Conservation (phyloP, 768 basidiomycete genomes). For the Leucocoprinus sp. region DNA sequence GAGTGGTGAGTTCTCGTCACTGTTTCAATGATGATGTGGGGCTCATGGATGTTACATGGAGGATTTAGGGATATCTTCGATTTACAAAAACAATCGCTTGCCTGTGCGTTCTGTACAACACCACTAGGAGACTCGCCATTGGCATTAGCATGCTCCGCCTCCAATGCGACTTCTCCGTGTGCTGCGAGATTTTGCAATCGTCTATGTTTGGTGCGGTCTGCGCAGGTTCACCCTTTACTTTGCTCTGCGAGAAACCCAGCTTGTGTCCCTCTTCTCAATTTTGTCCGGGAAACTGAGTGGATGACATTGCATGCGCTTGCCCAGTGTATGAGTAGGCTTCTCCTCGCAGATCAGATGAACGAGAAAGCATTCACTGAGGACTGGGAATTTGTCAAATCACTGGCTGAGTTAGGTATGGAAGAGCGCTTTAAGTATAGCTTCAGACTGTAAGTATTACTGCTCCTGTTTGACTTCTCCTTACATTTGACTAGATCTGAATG, state of each 20-base stretch:
- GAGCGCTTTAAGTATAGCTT: conserved; percentile 50
- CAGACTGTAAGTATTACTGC: conserved; percentile 27
- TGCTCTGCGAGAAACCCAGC: conserved; percentile 73
- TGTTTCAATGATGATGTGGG: background rate
- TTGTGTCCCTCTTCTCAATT: conserved; percentile 48
- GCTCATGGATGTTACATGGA: conserved; percentile 9
- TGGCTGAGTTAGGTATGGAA: conserved; percentile 75
- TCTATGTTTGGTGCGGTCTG: conserved; percentile 62
- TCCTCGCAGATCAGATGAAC: conserved; percentile 44
- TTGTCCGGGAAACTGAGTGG: conserved; percentile 56
- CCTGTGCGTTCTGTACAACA: conserved; percentile 72
- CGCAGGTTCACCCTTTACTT: conserved; percentile 58
- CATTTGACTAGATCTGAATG: conserved; percentile 13
- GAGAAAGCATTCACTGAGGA: conserved; percentile 40
- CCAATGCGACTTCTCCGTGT: conserved; percentile 37
- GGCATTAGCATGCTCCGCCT: conserved; percentile 44
- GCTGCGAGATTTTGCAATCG: conserved; percentile 72
- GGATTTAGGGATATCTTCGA: conserved; percentile 68
- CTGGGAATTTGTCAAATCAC: conserved; percentile 45
- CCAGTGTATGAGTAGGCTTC: conserved; percentile 54
- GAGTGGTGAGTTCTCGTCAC: conserved; percentile 47
- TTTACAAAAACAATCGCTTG: conserved; percentile 45
- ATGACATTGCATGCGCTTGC: conserved; percentile 70
- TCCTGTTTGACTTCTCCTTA: conserved; percentile 6
- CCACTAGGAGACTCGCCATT: conserved; percentile 41